These are phyloP conservation scores for Saturnispora diversa DNA, from an alignment of 805 yeast species.

Conservation along the genomic window DNA sequence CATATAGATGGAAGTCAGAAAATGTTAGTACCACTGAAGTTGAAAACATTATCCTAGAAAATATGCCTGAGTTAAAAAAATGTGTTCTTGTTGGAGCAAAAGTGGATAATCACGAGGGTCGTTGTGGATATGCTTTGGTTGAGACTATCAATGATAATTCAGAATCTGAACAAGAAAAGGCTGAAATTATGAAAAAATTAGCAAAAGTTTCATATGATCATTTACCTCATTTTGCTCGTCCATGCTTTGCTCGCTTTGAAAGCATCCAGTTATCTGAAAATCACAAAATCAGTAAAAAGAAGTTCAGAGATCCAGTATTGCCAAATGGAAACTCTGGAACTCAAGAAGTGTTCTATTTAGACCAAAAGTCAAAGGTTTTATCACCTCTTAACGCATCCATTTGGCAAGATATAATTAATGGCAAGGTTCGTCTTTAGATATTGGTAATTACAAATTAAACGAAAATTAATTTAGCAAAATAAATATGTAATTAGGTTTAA, in stretches of 20 bases:
- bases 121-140: constrained; percentile 85
- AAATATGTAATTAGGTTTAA: not conserved
- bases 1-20: constrained; percentile 95
- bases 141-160: constrained; percentile 32
- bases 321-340: constrained; percentile 57
- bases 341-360: constrained; percentile 67
- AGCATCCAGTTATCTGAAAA: constrained; percentile 64
- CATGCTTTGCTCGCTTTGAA: constrained; percentile 69
- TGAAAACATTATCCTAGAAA: constrained; percentile 58
- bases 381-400: constrained; percentile 45
- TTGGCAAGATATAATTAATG: constrained; percentile 37
- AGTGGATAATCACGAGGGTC: constrained; percentile 84
- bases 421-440: constrained; percentile 18
- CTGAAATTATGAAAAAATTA: constrained; percentile 32
- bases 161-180: constrained; percentile 25
- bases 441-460: too few relatives aligned
- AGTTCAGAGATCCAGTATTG: constrained; percentile 56
- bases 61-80: constrained; percentile 40
- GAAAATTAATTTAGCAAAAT: too few relatives aligned
- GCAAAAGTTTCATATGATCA: constrained; percentile 31
- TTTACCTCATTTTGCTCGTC: constrained; percentile 80
- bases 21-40: constrained; percentile 92
- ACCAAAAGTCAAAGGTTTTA: constrained; percentile 38
- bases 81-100: constrained; percentile 82
- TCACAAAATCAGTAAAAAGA: constrained; percentile 70